Base-by-base conservation (phyloP, 164 flowering plant species). In the Aristolochia fimbriata region DNA sequence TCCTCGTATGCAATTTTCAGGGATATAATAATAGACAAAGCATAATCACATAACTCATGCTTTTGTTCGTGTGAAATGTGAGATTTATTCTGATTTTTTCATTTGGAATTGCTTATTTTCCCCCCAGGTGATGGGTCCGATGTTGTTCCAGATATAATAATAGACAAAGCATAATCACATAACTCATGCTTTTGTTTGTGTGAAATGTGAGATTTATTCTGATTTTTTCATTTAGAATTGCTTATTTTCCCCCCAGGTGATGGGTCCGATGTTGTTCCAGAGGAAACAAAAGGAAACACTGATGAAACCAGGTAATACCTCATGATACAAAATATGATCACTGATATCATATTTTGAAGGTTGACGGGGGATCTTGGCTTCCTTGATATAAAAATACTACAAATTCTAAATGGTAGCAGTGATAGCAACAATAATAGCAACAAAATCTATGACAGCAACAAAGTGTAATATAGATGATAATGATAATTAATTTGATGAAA, bases 241-340 rank as follows among this genome's bases (percentile, higher is more conserved):
- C 5, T 50, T 59, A 56, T 68, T 21, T 15, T 62, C 58, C 61
- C 67, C 16, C 4, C 50, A 86, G 93, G 79, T 62, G 77, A 62
- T 41, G 64, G 63, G 46, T 60, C 19, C 41, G 60, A 66, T 57
- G 72, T 70, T 67, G 72, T 61, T 27, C 37, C 81, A 22, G 67
- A 50, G 57, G 53, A 68, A 19, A 43, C 12, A 46, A 63, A 68
- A 17, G 61, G 27, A 37, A 41, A 22, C 52, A 51, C 65, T 10
- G 20, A 20, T 21, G 41, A 61, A 31, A 31, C 41, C 61, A 81
- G 91, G 91, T 83, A 55, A 43, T 75, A 65, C 21, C 11, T 37
- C 15, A 45, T 19, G 10, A 53, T 15, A 19, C 47, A 55, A 11
- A 22, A 49, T 15, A 13, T 56, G 10, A 7, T 49, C 43, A 21